Evolutionary conservation across 495 filamentous ascomycete species (phyloP).

Genomic region (Annulohypoxylon stygium): DNA sequence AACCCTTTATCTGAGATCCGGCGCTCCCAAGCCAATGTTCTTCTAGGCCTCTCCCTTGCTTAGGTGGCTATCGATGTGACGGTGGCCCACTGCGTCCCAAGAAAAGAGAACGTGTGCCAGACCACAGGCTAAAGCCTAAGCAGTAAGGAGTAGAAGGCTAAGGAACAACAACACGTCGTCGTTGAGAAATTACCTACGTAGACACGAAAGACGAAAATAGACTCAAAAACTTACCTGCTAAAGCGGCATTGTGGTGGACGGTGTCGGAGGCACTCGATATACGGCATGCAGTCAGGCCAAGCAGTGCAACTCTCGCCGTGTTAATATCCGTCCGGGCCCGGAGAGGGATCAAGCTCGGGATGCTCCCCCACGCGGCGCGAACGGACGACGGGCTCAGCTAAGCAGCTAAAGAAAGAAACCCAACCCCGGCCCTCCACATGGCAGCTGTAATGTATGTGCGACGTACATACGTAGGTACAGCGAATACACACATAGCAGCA

Average conservation of each 20-base stretch:
- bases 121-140: slow-evolving; percentile 12
- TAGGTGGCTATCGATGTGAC: slow-evolving; percentile 42
- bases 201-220: slow-evolving; percentile 3
- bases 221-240: neutral
- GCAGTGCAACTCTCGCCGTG: neutral
- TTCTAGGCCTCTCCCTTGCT: slow-evolving; percentile 31
- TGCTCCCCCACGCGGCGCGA: slow-evolving; percentile 32
- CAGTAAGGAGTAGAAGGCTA: slow-evolving; percentile 4
- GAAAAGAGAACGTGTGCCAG: slow-evolving; percentile 12
- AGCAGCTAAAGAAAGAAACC: neutral
- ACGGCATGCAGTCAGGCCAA: neutral
- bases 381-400: slow-evolving; percentile 23
- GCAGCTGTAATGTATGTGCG: slow-evolving; percentile 41
- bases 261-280: neutral
- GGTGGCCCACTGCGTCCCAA: slow-evolving; percentile 41
- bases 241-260: neutral
- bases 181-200: neutral
- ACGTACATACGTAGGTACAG: slow-evolving; percentile 34
- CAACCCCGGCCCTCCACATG: slow-evolving; percentile 38
- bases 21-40: slow-evolving; percentile 15
- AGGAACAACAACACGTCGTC: neutral
- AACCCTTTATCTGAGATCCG: slow-evolving; percentile 44
- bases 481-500: slow-evolving; percentile 3
- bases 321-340: slow-evolving; percentile 20
- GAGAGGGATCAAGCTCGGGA: slow-evolving; percentile 27